phyloP scores from a whole-genome alignment of 352 stramenopile species.

The Phytophthora nicotianae region DNA sequence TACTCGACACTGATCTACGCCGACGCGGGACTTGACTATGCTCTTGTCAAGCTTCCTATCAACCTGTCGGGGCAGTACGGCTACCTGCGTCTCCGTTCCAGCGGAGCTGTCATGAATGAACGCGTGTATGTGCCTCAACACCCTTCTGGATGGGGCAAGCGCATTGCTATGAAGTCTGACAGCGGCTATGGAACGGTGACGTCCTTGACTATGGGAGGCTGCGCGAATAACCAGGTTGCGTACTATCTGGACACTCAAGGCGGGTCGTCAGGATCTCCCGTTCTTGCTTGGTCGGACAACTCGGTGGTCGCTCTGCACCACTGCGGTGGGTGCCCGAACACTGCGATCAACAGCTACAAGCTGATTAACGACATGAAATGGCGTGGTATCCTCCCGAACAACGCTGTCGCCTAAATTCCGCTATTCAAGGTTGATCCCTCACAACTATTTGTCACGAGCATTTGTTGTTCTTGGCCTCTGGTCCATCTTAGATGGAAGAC shows the following conservation, averaged over 20 bases:
- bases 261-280: slow-evolving; percentile 72
- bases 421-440: not conserved
- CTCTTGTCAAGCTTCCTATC: slow-evolving; percentile 66
- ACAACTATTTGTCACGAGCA: not conserved
- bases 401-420: slow-evolving; percentile 35
- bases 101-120: slow-evolving; percentile 51
- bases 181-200: slow-evolving; percentile 42
- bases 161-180: slow-evolving; percentile 67
- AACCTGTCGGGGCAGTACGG: slow-evolving; percentile 55
- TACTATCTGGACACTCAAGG: slow-evolving; percentile 76
- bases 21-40: slow-evolving; percentile 54
- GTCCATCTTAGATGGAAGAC: not conserved
- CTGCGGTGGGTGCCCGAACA: slow-evolving; percentile 81
- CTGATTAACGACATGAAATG: slow-evolving; percentile 57
- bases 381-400: slow-evolving; percentile 46
- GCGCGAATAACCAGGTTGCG: slow-evolving; percentile 56
- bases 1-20: slow-evolving; percentile 49
- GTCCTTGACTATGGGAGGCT: slow-evolving; percentile 51
- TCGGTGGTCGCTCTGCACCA: slow-evolving; percentile 71
- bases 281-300: slow-evolving; percentile 70
- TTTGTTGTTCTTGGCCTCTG: not conserved
- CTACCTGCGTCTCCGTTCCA: slow-evolving; percentile 60
- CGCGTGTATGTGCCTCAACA: slow-evolving; percentile 71
- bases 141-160: slow-evolving; percentile 67
- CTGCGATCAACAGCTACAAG: slow-evolving; percentile 66